These are phyloP conservation scores for Fusarium chuoi DNA, from an alignment of 2,329 filamentous ascomycete species.

Conservation along the genomic window DNA sequence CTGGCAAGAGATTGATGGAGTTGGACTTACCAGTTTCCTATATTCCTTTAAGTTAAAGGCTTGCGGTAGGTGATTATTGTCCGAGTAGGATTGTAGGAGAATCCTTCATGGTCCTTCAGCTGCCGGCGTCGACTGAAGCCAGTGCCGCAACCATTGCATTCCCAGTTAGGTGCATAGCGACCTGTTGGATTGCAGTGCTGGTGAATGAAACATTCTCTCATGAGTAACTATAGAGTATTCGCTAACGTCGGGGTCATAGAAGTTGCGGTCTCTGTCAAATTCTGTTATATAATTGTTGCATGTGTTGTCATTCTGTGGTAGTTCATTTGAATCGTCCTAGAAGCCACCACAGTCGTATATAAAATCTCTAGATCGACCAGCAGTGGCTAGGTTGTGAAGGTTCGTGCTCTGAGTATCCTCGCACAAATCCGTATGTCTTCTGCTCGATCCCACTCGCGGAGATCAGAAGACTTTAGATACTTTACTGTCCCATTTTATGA, in stretches of 20 bases:
- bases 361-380: background rate
- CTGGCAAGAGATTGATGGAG: background rate
- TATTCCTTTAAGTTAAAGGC: background rate
- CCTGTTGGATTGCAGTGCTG: no score
- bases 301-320: background rate
- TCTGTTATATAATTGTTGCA: background rate
- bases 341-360: background rate
- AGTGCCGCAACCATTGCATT: background rate
- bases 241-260: background rate
- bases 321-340: no score
- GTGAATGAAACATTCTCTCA: no score
- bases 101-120: background rate
- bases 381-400: background rate
- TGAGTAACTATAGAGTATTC: no score
- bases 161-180: no score
- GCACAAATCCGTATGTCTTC: background rate
- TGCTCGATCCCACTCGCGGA: background rate
- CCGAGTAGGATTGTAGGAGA: background rate
- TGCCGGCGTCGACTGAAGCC: background rate
- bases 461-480: background rate
- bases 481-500: background rate
- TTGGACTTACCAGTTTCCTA: background rate
- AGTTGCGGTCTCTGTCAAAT: background rate
- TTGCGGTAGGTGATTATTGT: background rate
- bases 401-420: background rate